These are phyloP conservation scores for Raffaelea deltoideospora DNA, from an alignment of 2,329 filamentous ascomycete genomes.

Conservation along the genomic window DNA sequence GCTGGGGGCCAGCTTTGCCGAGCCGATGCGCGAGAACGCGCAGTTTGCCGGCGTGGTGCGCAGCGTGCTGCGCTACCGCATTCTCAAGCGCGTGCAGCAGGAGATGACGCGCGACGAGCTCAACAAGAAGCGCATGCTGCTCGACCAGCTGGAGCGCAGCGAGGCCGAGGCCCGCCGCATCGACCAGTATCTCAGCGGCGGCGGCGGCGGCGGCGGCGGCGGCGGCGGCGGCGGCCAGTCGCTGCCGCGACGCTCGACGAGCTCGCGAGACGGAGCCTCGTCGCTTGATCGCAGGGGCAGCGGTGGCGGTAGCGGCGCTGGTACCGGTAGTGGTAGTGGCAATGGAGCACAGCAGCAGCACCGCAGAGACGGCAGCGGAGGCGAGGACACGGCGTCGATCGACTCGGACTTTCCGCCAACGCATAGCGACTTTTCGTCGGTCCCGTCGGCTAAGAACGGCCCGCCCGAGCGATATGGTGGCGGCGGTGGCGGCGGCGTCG, in stretches of 20 bases:
- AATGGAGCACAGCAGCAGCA: too few relatives aligned
- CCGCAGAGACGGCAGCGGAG: conserved; percentile 39
- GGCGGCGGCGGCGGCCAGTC: conserved; percentile 28
- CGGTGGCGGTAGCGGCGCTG: background rate
- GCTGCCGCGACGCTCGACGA: conserved; percentile 53
- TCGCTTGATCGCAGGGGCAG: too few relatives aligned
- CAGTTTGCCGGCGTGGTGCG: conserved; percentile 94
- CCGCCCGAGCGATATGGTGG: conserved; percentile 32
- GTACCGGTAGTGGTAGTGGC: too few relatives aligned
- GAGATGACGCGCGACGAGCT: conserved; percentile 94
- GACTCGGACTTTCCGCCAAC: conserved; percentile 94
- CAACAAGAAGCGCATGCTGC: conserved; percentile 64
- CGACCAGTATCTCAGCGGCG: conserved; percentile 75
- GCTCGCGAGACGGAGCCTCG: conserved; percentile 37
- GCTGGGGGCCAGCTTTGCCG: conserved; percentile 85
- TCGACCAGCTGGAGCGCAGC: conserved; percentile 84
- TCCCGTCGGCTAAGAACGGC: conserved; percentile 61
- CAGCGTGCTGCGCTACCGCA: conserved; percentile 72
- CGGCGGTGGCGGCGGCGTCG: conserved; percentile 19
- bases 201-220: too few relatives aligned
- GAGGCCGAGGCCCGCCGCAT: conserved; percentile 87
- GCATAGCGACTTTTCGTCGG: conserved; percentile 55
- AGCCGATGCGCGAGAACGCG: conserved; percentile 94
- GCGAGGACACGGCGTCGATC: conserved; percentile 76
- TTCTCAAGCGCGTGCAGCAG: conserved; percentile 89